Percentiles rank a stretch among this genome's conserved stretches.
phyloP scores from a whole-genome alignment of 139 green algal species.

The Coelastrella sp. region DNA sequence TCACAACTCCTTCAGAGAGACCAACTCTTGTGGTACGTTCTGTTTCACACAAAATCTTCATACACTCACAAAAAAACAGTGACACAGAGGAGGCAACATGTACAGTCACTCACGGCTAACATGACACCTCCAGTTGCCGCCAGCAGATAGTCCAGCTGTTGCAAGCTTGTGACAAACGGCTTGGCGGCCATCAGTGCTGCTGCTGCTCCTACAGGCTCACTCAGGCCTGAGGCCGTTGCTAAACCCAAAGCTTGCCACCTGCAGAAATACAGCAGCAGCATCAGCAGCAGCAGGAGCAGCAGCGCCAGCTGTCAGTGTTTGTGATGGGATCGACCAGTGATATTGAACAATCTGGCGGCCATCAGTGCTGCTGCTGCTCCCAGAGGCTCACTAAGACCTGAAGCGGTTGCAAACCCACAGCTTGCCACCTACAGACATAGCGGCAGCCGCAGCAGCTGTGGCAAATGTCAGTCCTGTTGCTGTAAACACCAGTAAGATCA shows the following conservation, averaged over 20 bases:
- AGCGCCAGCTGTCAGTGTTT: background rate
- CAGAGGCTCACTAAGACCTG: too few relatives aligned
- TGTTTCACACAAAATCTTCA: too few relatives aligned
- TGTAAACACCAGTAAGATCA: too few relatives aligned
- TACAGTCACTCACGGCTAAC: constrained; percentile 81
- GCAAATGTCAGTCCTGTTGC: too few relatives aligned
- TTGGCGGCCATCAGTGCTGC: constrained; percentile 78
- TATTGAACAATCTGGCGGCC: too few relatives aligned
- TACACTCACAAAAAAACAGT: too few relatives aligned
- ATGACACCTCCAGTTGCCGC: constrained; percentile 89
- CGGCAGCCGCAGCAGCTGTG: background rate
- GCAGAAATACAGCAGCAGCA: constrained; percentile 12
- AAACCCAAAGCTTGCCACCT: constrained; percentile 78
- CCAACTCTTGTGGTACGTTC: too few relatives aligned
- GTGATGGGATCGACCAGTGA: too few relatives aligned
- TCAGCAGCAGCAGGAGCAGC: background rate
- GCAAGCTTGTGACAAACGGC: constrained; percentile 69
- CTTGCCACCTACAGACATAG: constrained; percentile 63
- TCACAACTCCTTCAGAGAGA: too few relatives aligned
- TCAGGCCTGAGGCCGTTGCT: constrained; percentile 83
- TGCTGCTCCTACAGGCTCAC: constrained; percentile 86
- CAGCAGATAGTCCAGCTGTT: constrained; percentile 81
- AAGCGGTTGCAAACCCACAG: constrained; percentile 79
- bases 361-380: background rate
- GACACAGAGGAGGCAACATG: too few relatives aligned